phyloP scores from a whole-genome alignment of 2,329 filamentous ascomycete species.

The Phyllosticta citribraziliensis region DNA sequence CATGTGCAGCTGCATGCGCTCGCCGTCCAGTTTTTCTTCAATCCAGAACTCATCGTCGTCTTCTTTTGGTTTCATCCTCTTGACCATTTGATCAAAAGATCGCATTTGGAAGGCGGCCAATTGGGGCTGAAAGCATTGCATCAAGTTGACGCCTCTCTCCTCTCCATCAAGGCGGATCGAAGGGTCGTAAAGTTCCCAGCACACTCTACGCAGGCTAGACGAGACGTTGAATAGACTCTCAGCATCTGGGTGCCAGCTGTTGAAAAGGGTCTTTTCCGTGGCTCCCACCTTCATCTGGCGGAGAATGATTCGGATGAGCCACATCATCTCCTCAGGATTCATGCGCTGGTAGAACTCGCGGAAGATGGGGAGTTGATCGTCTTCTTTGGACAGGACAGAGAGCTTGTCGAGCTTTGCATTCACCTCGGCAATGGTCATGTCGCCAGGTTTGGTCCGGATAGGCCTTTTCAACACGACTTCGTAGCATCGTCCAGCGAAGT shows the following conservation, averaged over 20 bases:
- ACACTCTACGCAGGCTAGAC: conserved; percentile 80
- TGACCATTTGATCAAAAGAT: conserved; percentile 69
- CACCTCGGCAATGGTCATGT: conserved; percentile 81
- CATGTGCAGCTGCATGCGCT: conserved; percentile 97
- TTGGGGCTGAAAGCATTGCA: conserved; percentile 96
- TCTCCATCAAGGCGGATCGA: conserved; percentile 63
- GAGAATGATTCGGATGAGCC: conserved; percentile 88
- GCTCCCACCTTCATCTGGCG: conserved; percentile 47
- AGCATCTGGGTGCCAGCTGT: conserved; percentile 48
- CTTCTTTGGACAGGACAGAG: conserved; percentile 64
- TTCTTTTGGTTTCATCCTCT: conserved; percentile 53
- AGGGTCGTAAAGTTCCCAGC: conserved; percentile 82
- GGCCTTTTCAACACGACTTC: conserved; percentile 79
- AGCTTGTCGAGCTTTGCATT: conserved; percentile 77
- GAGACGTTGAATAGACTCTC: conserved; percentile 69
- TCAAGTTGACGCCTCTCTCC: conserved; percentile 64
- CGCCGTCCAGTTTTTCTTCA: conserved; percentile 94
- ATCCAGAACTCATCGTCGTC: conserved; percentile 83
- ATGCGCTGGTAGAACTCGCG: conserved; percentile 78
- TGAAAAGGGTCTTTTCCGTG: conserved; percentile 74
- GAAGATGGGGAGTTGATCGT: conserved; percentile 74
- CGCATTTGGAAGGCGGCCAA: conserved; percentile 86
- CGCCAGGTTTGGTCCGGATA: conserved; percentile 61
- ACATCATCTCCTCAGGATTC: conserved; percentile 88
- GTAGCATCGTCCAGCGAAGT: conserved; percentile 84